Evolutionary conservation across 306 rosid species (phyloP).

Genomic region (Carpinus fangiana): DNA sequence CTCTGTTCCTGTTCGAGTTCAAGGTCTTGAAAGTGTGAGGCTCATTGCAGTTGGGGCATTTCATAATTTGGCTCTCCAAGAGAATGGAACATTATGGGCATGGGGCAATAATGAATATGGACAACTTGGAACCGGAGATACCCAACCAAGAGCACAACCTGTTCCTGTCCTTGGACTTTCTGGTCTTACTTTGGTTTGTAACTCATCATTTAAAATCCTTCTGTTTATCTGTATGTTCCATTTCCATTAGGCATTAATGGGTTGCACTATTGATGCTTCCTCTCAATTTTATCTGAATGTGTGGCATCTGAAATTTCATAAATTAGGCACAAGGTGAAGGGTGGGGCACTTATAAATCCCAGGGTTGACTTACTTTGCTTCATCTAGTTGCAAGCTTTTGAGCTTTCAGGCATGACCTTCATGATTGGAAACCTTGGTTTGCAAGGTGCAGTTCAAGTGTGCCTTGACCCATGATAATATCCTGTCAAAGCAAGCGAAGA

Average conservation of each 20-base stretch:
- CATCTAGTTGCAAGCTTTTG: constrained; percentile 9
- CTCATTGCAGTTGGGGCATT: constrained; percentile 97
- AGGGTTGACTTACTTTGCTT: not conserved
- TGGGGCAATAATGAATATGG: constrained; percentile 99
- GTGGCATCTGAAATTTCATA: not conserved
- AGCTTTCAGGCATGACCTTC: not conserved
- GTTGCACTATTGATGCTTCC: not conserved
- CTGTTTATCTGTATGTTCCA: constrained; percentile 5
- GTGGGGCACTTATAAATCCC: not conserved
- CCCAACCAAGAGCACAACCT: constrained; percentile 98
- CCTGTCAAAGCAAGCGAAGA: not conserved
- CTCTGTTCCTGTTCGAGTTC: constrained; percentile 92
- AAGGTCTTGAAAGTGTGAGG: constrained; percentile 90
- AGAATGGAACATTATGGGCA: constrained; percentile 92
- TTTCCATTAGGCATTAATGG: constrained; percentile 9
- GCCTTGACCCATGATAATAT: not conserved
- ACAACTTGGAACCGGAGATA: constrained; percentile 99
- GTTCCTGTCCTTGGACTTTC: constrained; percentile 91
- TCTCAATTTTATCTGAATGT: not conserved
- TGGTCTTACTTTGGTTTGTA: constrained; percentile 78
- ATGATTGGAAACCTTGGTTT: not conserved
- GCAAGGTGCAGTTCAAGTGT: not conserved
- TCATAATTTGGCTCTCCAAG: constrained; percentile 97
- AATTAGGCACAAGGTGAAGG: not conserved
- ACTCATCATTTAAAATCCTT: constrained; percentile 14